Base-by-base conservation (phyloP, 768 basidiomycete genomes). In the Suillus weaverae region DNA sequence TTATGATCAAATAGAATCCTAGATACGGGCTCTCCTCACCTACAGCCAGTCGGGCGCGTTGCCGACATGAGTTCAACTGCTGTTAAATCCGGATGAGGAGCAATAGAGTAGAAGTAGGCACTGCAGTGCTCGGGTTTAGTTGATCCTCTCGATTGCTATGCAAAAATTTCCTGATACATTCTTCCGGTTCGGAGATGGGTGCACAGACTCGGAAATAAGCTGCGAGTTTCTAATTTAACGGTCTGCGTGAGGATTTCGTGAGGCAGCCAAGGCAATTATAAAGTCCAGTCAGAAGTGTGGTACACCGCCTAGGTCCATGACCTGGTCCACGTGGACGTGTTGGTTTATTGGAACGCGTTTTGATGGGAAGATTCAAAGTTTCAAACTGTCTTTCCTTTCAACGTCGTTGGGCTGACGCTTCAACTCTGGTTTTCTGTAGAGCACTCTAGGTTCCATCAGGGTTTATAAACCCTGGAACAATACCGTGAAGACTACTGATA, bases 21-120 rank as follows among this genome's bases (percentile, higher is more conserved):
- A 36, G 84, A 84, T 33, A 84, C 87, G 71, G 79, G 76, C 1
- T 91, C 90, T 20, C 83, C 89, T 30, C 87, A 88, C 76, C 69
- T 84, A 68, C 81, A 81, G 33, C 79, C 85, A 20, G 86, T 92
- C 48, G 91, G 90, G 50, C 76, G 77, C 66, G 70, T 65, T 59
- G 72, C 77, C 26, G 76, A 81, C 63, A 71, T 77, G 64, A 75
- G 66, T 81, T 57, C 69, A 66, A 4, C 77, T 77, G 26, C 80
- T 81, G 73, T 64, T 50, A 65, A 73, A 72, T 64, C 73, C 64
- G 66, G 22, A 33, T 50, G 56, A 50, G 7, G 54, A 39, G 26
- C 22, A 64, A 38, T 46, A 43, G 44, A 41, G 32, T 54, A 54
- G 53, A 54, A 26, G 14, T 32, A 14, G 50, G 26, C 20, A 36